These are phyloP conservation scores for Colletotrichum falcatum DNA, from an alignment of 2,329 filamentous ascomycete genomes.

Conservation along the genomic window DNA sequence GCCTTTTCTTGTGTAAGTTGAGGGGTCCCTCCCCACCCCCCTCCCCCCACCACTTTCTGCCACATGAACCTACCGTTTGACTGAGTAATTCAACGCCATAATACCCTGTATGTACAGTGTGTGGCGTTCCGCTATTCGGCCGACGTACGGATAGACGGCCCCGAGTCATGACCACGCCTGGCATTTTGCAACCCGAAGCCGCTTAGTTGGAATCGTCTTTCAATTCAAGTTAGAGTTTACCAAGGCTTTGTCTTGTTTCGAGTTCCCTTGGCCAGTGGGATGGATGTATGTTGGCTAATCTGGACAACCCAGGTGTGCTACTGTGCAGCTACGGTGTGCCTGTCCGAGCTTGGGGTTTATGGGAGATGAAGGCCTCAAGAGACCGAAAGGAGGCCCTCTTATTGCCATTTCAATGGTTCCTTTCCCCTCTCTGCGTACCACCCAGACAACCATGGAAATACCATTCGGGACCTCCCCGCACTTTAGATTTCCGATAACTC, in stretches of 20 bases:
- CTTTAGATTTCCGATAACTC: background rate
- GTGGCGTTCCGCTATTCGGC: background rate
- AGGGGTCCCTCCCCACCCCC: no score
- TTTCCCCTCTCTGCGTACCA: background rate
- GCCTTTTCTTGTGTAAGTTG: no score
- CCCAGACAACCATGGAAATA: background rate
- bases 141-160: background rate
- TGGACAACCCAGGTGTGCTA: background rate
- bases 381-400: background rate
- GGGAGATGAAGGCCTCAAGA: background rate
- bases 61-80: background rate
- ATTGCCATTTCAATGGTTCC: background rate
- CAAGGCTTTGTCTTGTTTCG: background rate
- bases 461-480: background rate
- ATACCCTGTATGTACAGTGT: background rate
- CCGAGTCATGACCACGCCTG: background rate
- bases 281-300: no score
- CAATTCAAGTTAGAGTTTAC: background rate
- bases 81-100: background rate
- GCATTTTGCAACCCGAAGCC: background rate
- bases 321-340: background rate
- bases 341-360: background rate
- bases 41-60: background rate
- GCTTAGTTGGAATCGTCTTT: background rate
- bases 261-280: background rate